Base-by-base conservation (phyloP, 2,329 filamentous ascomycete species). In the Fusarium sacchari region DNA sequence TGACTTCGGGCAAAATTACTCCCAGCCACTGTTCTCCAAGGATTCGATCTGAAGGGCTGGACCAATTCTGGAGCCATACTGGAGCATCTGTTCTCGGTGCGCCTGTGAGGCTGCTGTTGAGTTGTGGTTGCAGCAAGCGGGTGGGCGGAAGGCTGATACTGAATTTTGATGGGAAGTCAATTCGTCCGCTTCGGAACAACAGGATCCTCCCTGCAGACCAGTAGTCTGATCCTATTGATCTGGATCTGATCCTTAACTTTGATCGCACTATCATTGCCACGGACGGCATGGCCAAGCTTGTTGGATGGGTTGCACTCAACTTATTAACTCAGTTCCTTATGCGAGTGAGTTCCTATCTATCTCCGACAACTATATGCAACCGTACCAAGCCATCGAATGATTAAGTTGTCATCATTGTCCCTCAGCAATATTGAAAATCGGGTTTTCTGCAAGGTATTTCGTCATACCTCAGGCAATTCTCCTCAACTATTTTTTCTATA, bases 21-120 rank as follows among this genome's bases (percentile, higher is more conserved):
- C 57, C 40, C 63, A 71, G 60, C 67, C 62, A 60, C 47, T 59
- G 24, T 30, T 65, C 42, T 32, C 32, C 30, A 44, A 69, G 44
- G 26, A 36, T 49, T 68, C 46, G 32, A 57, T 66, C 43, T 75
- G 43, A 39, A 73, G 62, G 65, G 69, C 69, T 75, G 47, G 61
- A 71, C 67, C 69, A 53, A 46, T 42, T 47, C 62, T 75, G 50
- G 50, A 67, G 36, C 50, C 40, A 32, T 37, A 32, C 26, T 63
- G 66, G 63, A 57, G 52, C 71, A 63, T 65, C 32, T 50, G 60
- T 50, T 46, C 50, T 57, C 67, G 60, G 60, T 60, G 66, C 34
- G 49, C 52, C 62, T 50, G 49, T 73, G 72, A 78, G 68, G 68
- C 75, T 78, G 67, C 74, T 78, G 77, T 78, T 78, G 77, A 78